A percentile compares a stretch with the other conserved stretches of the same genome.
Evolutionary conservation across 78 protist species (phyloP).

Genomic region (Isochrysis galbana): DNA sequence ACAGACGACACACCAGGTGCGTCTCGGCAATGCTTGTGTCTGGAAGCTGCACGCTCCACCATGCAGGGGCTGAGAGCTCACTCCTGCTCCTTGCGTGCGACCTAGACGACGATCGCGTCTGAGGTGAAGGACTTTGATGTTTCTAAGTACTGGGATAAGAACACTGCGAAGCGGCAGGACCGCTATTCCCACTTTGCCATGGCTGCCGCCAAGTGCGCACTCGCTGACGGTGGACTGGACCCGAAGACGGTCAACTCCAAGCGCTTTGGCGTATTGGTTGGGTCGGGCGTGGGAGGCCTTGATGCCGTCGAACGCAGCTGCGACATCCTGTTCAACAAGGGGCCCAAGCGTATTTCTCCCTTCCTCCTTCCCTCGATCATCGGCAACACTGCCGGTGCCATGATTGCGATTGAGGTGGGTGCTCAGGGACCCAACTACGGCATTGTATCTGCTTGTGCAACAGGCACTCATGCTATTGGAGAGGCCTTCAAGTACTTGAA

Average conservation of each 20-base stretch:
- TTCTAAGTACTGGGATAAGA: neutral
- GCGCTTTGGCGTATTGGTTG: neutral
- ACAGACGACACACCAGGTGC: neutral
- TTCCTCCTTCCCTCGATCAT: neutral
- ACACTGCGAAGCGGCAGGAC: neutral
- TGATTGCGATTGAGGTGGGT: neutral
- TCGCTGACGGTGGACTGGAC: neutral
- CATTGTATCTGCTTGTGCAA: slow-evolving; percentile 1
- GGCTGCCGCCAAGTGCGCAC: neutral
- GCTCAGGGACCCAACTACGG: slow-evolving; percentile 28
- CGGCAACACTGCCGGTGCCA: neutral
- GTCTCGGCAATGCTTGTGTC: too few relatives aligned
- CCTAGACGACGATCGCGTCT: neutral
- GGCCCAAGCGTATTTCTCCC: slow-evolving; percentile 21
- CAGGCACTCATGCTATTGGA: slow-evolving; percentile 27
- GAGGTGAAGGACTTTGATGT: neutral
- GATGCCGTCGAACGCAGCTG: neutral
- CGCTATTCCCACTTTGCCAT: slow-evolving; percentile 1
- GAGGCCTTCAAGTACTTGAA: neutral
- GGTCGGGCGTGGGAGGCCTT: slow-evolving; percentile 23
- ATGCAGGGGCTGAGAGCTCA: too few relatives aligned
- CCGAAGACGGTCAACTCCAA: neutral
- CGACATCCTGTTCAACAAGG: neutral
- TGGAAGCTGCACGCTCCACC: too few relatives aligned
- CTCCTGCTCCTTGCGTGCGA: too few relatives aligned